Percentiles rank a stretch among this genome's conserved stretches.
phyloP scores from a whole-genome alignment of 805 yeast genomes.

The Kuraishia cidri region DNA sequence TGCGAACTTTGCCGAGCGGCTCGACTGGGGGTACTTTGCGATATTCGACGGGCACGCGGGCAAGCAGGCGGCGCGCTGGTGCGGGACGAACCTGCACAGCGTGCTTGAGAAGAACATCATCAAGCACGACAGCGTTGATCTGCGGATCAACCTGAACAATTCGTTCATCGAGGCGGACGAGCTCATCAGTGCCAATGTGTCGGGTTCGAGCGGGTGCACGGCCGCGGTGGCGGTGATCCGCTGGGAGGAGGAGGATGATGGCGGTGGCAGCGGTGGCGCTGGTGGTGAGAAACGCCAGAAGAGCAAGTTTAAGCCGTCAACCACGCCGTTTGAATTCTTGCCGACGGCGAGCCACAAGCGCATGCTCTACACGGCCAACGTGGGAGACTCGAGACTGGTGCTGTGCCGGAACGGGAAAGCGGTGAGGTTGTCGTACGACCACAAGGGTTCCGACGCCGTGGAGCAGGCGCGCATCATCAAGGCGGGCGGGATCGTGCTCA shows the following conservation, averaged over 20 bases:
- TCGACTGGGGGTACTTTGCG: slow-evolving; percentile 94
- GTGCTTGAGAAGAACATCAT: slow-evolving; percentile 52
- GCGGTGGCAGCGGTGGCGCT: neutral
- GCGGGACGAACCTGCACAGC: slow-evolving; percentile 78
- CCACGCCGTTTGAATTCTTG: slow-evolving; percentile 33
- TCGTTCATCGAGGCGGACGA: slow-evolving; percentile 74
- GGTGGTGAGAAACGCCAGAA: neutral
- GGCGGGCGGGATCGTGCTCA: slow-evolving; percentile 82
- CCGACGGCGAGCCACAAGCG: slow-evolving; percentile 47
- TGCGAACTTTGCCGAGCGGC: slow-evolving; percentile 82
- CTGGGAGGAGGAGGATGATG: slow-evolving; percentile 53
- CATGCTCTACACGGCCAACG: slow-evolving; percentile 88
- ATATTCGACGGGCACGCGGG: slow-evolving; percentile 98
- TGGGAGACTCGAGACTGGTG: slow-evolving; percentile 86
- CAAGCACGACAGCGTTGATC: slow-evolving; percentile 36
- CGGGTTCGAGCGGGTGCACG: slow-evolving; percentile 84
- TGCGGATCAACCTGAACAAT: slow-evolving; percentile 56
- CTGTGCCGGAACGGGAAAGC: slow-evolving; percentile 70
- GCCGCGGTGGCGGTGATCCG: slow-evolving; percentile 89
- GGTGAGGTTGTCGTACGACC: slow-evolving; percentile 81
- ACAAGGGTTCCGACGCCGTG: slow-evolving; percentile 75
- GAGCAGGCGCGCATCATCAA: slow-evolving; percentile 71
- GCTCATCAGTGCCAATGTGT: slow-evolving; percentile 46
- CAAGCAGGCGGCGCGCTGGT: slow-evolving; percentile 85
- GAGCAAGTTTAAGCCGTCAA: neutral